A percentile compares a stretch with the other conserved stretches of the same genome.
Evolutionary conservation across 768 basidiomycete genomes (phyloP).

Genomic region (Cytidiella melzeri): DNA sequence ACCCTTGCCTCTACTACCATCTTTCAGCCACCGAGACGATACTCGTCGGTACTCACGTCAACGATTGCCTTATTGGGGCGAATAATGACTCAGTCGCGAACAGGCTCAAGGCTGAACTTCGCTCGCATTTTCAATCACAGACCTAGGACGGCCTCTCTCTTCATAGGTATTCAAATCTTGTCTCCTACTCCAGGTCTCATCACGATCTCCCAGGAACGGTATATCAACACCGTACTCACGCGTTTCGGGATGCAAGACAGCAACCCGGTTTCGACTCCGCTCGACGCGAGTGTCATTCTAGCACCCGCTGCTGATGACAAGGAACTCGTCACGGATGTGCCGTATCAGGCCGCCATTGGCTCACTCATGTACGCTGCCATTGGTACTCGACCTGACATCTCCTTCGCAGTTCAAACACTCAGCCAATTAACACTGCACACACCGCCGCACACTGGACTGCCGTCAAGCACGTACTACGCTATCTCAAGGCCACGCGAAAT

Average conservation of each 20-base stretch:
- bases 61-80: conserved; percentile 29
- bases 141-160: too few species aligned
- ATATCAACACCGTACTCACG: conserved; percentile 19
- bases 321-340: conserved; percentile 1
- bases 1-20: conserved; percentile 20
- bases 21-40: neutral
- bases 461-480: conserved; percentile 30
- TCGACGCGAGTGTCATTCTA: conserved; percentile 23
- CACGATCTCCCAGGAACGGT: conserved; percentile 22
- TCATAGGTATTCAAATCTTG: conserved; percentile 23
- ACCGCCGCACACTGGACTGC: conserved; percentile 31
- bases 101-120: conserved; percentile 19
- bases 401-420: conserved; percentile 21
- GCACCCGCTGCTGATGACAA: conserved; percentile 8
- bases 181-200: conserved; percentile 28
- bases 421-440: conserved; percentile 18
- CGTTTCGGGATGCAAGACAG: conserved; percentile 23
- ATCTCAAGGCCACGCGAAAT: conserved; percentile 30
- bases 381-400: too few species aligned
- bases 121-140: conserved; percentile 7
- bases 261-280: conserved; percentile 27
- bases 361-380: too few species aligned
- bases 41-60: conserved; percentile 23
- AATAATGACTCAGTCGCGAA: conserved; percentile 5
- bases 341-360: conserved; percentile 16